These are phyloP conservation scores for Sarocladium strictum DNA, from an alignment of 2,329 filamentous ascomycete genomes.

Conservation along the genomic window DNA sequence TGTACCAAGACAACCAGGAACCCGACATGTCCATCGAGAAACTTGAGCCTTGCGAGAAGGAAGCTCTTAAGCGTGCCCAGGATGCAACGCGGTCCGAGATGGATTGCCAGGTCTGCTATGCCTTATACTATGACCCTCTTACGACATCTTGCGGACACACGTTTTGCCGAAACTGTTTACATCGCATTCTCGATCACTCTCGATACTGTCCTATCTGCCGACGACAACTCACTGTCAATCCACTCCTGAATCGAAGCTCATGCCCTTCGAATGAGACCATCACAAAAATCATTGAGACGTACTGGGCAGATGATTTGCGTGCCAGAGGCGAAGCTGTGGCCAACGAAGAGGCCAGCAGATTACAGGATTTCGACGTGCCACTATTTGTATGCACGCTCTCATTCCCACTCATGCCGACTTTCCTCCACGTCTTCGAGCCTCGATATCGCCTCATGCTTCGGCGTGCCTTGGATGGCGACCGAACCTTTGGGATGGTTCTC, in stretches of 20 bases:
- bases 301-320: constrained; percentile 64
- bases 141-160: constrained; percentile 87
- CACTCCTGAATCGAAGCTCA: constrained; percentile 31
- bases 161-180: constrained; percentile 76
- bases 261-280: constrained; percentile 58
- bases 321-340: constrained; percentile 49
- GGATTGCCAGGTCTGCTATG: constrained; percentile 86
- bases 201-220: constrained; percentile 77
- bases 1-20: constrained; percentile 33
- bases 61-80: constrained; percentile 48
- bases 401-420: constrained; percentile 78
- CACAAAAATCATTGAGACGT: constrained; percentile 52
- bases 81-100: constrained; percentile 62
- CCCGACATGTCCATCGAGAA: constrained; percentile 16
- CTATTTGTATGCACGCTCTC: constrained; percentile 79
- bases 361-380: constrained; percentile 56
- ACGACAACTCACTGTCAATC: constrained; percentile 48
- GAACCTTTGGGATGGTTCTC: constrained; percentile 81
- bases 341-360: constrained; percentile 49
- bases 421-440: constrained; percentile 89
- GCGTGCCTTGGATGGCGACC: constrained; percentile 64
- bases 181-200: constrained; percentile 70
- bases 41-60: constrained; percentile 9
- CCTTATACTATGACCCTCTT: constrained; percentile 71
- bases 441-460: constrained; percentile 86